Base-by-base conservation (phyloP, 1,139 yeast species). In the Taphrina populina region DNA sequence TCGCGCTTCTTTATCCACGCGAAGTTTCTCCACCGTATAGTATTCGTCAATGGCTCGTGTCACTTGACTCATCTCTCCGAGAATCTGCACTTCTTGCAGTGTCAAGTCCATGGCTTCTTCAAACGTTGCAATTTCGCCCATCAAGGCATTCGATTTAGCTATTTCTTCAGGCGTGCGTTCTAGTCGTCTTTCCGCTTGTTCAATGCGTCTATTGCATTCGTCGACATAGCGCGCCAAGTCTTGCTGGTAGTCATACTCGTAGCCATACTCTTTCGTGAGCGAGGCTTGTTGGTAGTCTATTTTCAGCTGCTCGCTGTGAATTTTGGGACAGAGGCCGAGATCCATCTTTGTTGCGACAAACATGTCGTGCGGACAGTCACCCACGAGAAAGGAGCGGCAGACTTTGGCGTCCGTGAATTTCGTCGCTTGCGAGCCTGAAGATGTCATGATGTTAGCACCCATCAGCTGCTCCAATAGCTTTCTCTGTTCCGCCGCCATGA, bases 341-440 rank as follows among this genome's bases (percentile, higher is more conserved):
- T 85, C 88, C 66, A 85, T 87, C 68, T 88, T 88, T 13, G 96
- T 86, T 4, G 88, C 88, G 13, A 78, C 77, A 65, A 90, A 84
- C 57, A 90, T 68, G 64, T 88, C 96, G 67, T 85, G 86, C 0
- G 95, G 94, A 64, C 97, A 90, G n/a, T 80, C 78, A 1, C 95
- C 96, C 5, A 88, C 88, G 13, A 92, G 69, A 67, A 83, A 90
- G 24, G 87, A 76, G 66, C 85, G 84, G 68, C 97, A 90, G 10
- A 88, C 82, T 46, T 80, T 73, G 15, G 83, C 79, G 60, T 83
- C 85, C 24, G 80, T 75, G 64, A 88, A 70, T 44, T 69, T 65
- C 23, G 67, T 62, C 47, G 66, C 34, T 64, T 68, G 59, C 61
- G 62, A 62, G 63, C 73, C 61, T 57, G 65, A 57, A n/a, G 64